These are phyloP conservation scores for Prunus mongolica DNA, from an alignment of 306 rosid genomes.

Conservation along the genomic window DNA sequence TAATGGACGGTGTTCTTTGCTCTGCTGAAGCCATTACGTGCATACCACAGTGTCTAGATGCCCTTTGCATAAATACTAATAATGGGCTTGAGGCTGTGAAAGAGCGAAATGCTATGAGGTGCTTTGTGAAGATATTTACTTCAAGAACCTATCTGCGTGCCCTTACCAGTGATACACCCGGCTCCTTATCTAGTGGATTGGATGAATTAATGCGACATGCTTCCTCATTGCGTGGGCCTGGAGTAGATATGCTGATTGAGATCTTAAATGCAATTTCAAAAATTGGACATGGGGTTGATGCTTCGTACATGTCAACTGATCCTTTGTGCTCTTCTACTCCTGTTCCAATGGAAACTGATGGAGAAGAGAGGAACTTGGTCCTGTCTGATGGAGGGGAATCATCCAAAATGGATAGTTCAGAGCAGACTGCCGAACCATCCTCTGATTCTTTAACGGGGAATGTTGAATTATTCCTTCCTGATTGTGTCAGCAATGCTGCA, in stretches of 20 bases:
- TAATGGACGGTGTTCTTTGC: constrained; percentile 87
- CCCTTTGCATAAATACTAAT: constrained; percentile 69
- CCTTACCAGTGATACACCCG: constrained; percentile 77
- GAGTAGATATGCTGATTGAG: constrained; percentile 94
- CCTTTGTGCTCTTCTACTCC: constrained; percentile 57
- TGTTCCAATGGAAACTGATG: constrained; percentile 93
- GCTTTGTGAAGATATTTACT: constrained; percentile 93
- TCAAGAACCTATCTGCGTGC: constrained; percentile 77
- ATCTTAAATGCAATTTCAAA: constrained; percentile 63
- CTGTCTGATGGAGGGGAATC: constrained; percentile 52
- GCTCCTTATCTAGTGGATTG: constrained; percentile 81
- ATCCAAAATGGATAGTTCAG: constrained; percentile 52
- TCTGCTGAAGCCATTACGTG: constrained; percentile 94
- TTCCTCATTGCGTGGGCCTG: constrained; percentile 82
- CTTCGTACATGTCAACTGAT: constrained; percentile 43
- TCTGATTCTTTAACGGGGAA: constrained; percentile 49
- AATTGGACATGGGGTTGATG: constrained; percentile 69
- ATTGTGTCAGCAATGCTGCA: constrained; percentile 81
- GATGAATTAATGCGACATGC: constrained; percentile 99
- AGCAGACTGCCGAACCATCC: constrained; percentile 56
- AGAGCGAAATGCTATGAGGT: constrained; percentile 81
- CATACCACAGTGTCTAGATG: constrained; percentile 95
- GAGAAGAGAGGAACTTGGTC: constrained; percentile 54
- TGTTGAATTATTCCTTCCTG: constrained; percentile 73
- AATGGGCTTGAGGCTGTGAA: constrained; percentile 86